Evolutionary conservation across 768 basidiomycete genomes (phyloP).

Genomic region (Neoboletus brunneissimus): DNA sequence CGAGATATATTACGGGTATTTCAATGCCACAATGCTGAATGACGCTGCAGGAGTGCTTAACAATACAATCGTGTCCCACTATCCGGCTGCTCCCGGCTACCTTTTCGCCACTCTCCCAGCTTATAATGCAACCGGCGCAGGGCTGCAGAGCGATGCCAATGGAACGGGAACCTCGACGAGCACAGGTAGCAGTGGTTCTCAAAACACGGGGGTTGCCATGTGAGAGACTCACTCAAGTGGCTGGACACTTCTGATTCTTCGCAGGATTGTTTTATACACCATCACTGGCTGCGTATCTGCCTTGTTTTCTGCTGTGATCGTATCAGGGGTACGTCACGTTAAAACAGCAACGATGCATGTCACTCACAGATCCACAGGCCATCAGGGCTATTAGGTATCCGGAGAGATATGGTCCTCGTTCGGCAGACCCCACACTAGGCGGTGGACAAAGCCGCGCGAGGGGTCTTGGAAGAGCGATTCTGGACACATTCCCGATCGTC

Average conservation of each 20-base stretch:
- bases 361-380: constrained; percentile 44
- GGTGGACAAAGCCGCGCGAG: constrained; percentile 65
- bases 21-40: constrained; percentile 64
- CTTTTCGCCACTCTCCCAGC: constrained; percentile 69
- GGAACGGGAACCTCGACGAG: constrained; percentile 14
- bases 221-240: constrained; percentile 31
- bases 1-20: constrained; percentile 49
- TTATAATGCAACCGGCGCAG: constrained; percentile 52
- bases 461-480: constrained; percentile 88
- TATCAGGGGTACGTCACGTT: constrained; percentile 64
- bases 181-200: constrained; percentile 9
- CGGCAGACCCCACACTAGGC: constrained; percentile 28
- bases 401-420: constrained; percentile 84
- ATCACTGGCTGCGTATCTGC: constrained; percentile 88
- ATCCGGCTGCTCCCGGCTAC: constrained; percentile 52
- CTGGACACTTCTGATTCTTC: constrained; percentile 9
- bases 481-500: constrained; percentile 94
- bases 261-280: constrained; percentile 76
- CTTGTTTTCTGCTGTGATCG: constrained; percentile 79
- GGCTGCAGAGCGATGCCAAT: constrained; percentile 17
- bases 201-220: constrained; percentile 76
- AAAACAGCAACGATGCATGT: background rate
- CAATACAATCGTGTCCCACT: constrained; percentile 39
- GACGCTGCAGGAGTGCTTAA: constrained; percentile 42
- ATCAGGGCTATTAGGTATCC: constrained; percentile 85